Conservation (phyloP, 495 filamentous ascomycete species). For the Penicillium turbatum region DNA sequence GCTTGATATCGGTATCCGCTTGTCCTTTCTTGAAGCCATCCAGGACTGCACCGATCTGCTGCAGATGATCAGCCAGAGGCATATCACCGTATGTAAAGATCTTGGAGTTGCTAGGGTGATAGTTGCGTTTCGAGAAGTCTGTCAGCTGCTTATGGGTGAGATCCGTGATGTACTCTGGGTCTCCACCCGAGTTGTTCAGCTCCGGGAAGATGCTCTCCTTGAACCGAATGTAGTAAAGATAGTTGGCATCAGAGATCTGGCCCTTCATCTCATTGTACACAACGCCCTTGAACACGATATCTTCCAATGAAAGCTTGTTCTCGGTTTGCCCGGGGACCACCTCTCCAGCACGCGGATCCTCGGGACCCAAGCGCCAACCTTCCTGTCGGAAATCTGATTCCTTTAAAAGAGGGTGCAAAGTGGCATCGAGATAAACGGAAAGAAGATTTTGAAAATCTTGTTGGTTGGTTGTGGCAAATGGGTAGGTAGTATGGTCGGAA, state of each 20-base stretch:
- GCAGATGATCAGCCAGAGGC: conserved; percentile 73
- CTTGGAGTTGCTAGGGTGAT: conserved; percentile 95
- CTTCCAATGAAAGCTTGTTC: conserved; percentile 29
- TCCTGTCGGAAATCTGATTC: conserved; percentile 92
- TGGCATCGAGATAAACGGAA: conserved; percentile 95
- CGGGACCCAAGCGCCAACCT: conserved; percentile 92
- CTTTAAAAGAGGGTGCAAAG: conserved; percentile 81
- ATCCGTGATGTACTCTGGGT: conserved; percentile 93
- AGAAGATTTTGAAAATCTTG: conserved; percentile 94
- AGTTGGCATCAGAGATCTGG: conserved; percentile 95
- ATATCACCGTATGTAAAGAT: conserved; percentile 94
- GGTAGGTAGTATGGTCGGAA: conserved; percentile 95
- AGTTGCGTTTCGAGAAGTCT: conserved; percentile 83
- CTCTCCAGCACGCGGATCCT: conserved; percentile 63
- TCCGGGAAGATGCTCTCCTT: conserved; percentile 91
- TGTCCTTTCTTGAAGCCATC: conserved; percentile 63
- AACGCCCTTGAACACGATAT: conserved; percentile 92
- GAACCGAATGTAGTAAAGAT: conserved; percentile 90
- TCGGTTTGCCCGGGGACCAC: conserved; percentile 39
- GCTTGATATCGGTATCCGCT: conserved; percentile 67
- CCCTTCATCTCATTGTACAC: conserved; percentile 99
- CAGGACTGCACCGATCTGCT: conserved; percentile 69
- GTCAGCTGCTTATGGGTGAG: conserved; percentile 82
- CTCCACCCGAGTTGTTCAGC: conserved; percentile 93
- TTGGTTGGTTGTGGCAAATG: conserved; percentile 94